These are phyloP conservation scores for Paraconiothyrium sp. DNA, from an alignment of 2,329 filamentous ascomycete species.

Conservation along the genomic window DNA sequence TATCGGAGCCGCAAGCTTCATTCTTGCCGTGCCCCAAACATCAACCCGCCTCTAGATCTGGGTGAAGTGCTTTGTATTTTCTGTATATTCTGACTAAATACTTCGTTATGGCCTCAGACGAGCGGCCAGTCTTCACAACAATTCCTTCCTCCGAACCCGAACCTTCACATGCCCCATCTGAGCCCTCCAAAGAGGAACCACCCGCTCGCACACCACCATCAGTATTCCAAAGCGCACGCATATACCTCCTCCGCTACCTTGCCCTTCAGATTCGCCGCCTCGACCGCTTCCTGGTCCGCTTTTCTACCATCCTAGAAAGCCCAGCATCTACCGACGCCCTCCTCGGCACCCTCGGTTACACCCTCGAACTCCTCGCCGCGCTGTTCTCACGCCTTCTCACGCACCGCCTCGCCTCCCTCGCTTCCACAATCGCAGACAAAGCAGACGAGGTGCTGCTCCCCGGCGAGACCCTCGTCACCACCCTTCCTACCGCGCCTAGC, in stretches of 20 bases:
- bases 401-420: slow-evolving; percentile 45
- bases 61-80: neutral
- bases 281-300: slow-evolving; percentile 46
- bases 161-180: slow-evolving; percentile 17
- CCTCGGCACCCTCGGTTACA: slow-evolving; percentile 56
- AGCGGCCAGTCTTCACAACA: slow-evolving; percentile 32
- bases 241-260: slow-evolving; percentile 29
- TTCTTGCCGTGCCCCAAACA: neutral
- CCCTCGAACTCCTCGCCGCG: slow-evolving; percentile 53
- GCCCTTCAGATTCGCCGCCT: slow-evolving; percentile 32
- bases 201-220: slow-evolving; percentile 6
- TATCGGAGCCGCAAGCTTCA: neutral
- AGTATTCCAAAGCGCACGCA: slow-evolving; percentile 6
- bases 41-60: neutral
- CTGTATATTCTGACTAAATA: neutral
- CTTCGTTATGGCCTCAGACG: slow-evolving; percentile 20
- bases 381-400: slow-evolving; percentile 51
- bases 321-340: slow-evolving; percentile 52
- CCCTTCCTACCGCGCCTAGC: slow-evolving; percentile 44
- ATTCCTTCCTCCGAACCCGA: slow-evolving; percentile 29
- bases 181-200: slow-evolving; percentile 27
- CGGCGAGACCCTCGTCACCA: slow-evolving; percentile 53
- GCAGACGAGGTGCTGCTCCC: slow-evolving; percentile 52
- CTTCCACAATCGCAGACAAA: slow-evolving; percentile 49
- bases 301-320: slow-evolving; percentile 51